Base-by-base conservation (phyloP, 139 green algal genomes). In the Chlorokybus atmophyticus region DNA sequence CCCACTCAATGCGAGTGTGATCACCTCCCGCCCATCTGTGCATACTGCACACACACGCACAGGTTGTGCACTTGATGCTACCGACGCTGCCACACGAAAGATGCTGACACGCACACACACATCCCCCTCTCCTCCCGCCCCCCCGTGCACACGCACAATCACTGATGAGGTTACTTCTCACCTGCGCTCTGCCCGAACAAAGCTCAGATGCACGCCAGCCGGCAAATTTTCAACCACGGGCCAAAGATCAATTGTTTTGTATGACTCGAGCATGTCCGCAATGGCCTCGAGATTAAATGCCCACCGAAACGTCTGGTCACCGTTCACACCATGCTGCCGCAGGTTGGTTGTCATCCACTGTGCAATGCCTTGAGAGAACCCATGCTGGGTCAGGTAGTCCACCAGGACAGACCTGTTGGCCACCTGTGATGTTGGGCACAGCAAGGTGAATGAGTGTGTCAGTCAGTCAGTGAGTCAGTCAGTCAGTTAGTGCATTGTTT, bases 271-370 rank as follows among this genome's bases (percentile, higher is more conserved):
- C 85, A 95, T 87, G 21, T 86, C 59, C 7, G 58, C 41, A 25
- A 95, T 90, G 50, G 87, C 84, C 1, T 75, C 50, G 26, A 97
- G 69, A 73, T 97, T 82, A 57, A 96, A 93, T 0, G 29, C 64
- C 88, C 88, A 96, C 10, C 30, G 39, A 26, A 85, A 62, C 21
- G 53, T 29, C 28, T 67, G 44, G 35, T 32, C 60, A 19, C 29
- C 7, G 50, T 23, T 3, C 28, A 64, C 50, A 25, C 56, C 29
- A 8, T 57, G 10, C 0, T 78, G 78, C 31, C 64, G 56, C 55
- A 95, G 70, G 68, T 94, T 95, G 58, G 85, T 94, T 23, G 79
- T 66, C 67, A 71, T 66, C 67, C 63, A 66, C 62, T 58, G 29
- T 23, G 69, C 64, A 29, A 75, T 47, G 32, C 44, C 59, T 19